Evolutionary conservation across 306 rosid species (phyloP).

Genomic region (Rosa rugosa): DNA sequence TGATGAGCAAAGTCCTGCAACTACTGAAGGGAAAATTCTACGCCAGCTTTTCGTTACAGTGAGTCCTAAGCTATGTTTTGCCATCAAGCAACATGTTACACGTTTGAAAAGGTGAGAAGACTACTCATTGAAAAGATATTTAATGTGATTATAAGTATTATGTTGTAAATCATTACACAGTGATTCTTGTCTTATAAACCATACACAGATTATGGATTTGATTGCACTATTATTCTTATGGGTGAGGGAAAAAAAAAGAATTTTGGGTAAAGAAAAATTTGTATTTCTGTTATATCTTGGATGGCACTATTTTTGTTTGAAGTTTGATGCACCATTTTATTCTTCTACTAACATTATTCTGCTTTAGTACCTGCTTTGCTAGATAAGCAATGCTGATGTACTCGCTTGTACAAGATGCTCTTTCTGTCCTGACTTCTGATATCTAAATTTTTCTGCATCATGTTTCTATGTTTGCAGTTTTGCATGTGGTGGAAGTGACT

Average conservation of each 20-base stretch:
- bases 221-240: no score
- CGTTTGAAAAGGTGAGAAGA: conserved; percentile 58
- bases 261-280: no score
- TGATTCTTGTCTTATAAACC: background rate
- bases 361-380: background rate
- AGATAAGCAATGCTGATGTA: background rate
- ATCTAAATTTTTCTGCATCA: background rate
- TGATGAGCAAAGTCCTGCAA: conserved; percentile 15
- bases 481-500: conserved; percentile 32
- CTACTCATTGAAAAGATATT: background rate
- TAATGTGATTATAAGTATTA: background rate
- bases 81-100: conserved; percentile 59
- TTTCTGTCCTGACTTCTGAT: background rate
- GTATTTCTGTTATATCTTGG: background rate
- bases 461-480: conserved; percentile 34
- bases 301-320: background rate
- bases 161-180: no score
- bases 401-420: background rate
- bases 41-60: conserved; percentile 76
- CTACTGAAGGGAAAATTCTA: conserved; percentile 28
- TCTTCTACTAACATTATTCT: background rate
- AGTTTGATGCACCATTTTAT: background rate
- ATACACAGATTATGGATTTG: background rate
- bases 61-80: conserved; percentile 71
- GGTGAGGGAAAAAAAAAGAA: no score